Conservation (phyloP, 441 rosid species). For the Breynia disticha region DNA sequence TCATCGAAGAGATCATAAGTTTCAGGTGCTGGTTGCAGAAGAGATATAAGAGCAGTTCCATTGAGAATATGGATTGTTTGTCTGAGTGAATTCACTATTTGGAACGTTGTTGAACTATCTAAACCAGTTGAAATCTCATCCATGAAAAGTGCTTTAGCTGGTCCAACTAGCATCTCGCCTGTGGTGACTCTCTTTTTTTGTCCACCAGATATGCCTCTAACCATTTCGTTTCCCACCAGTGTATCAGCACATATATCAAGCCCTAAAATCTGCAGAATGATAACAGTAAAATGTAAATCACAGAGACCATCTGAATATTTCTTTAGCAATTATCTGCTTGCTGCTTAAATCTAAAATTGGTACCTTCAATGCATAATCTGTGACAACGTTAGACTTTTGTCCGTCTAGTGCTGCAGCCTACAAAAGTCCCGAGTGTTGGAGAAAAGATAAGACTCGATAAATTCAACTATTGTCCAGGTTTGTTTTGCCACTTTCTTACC, state of each 20-base stretch:
- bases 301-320: too few relatives aligned
- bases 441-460: neutral
- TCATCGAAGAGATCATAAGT: slow-evolving; percentile 75
- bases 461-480: neutral
- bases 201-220: slow-evolving; percentile 81
- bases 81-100: slow-evolving; percentile 53
- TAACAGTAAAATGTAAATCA: too few relatives aligned
- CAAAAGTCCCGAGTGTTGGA: neutral
- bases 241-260: slow-evolving; percentile 72
- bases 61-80: slow-evolving; percentile 47
- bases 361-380: slow-evolving; percentile 56
- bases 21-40: slow-evolving; percentile 91
- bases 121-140: slow-evolving; percentile 78
- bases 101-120: slow-evolving; percentile 67
- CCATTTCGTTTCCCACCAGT: slow-evolving; percentile 67
- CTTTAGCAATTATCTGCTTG: too few relatives aligned
- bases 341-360: neutral
- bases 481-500: slow-evolving; percentile 10
- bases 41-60: slow-evolving; percentile 62
- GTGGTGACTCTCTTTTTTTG: slow-evolving; percentile 78
- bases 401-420: slow-evolving; percentile 52
- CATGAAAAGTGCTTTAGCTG: slow-evolving; percentile 52
- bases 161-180: slow-evolving; percentile 87
- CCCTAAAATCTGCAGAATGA: slow-evolving; percentile 45
- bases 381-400: slow-evolving; percentile 43